phyloP scores from a whole-genome alignment of 495 filamentous ascomycete genomes.

The Daldinia bambusicola region DNA sequence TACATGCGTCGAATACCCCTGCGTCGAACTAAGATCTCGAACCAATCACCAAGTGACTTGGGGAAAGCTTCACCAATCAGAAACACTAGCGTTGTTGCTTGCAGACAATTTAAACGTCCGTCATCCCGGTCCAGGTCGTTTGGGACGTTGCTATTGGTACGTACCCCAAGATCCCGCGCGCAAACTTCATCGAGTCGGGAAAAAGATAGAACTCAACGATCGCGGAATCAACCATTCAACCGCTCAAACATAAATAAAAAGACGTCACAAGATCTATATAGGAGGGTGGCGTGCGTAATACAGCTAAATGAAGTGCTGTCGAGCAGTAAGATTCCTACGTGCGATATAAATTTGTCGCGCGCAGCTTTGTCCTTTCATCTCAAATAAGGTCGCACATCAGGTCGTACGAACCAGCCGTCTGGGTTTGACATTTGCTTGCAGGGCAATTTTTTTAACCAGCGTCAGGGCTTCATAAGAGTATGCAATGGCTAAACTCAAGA shows the following conservation, averaged over 20 bases:
- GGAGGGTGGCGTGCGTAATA: slow-evolving; percentile 1
- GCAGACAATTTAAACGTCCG: slow-evolving; percentile 39
- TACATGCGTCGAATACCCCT: slow-evolving; percentile 22
- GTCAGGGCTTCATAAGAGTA: background rate
- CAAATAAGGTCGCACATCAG: slow-evolving; percentile 7
- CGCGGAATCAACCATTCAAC: background rate
- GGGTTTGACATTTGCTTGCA: slow-evolving; percentile 13
- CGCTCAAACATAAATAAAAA: background rate
- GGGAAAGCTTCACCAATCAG: slow-evolving; percentile 40
- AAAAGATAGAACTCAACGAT: background rate
- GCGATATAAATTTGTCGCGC: slow-evolving; percentile 5
- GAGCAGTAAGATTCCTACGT: background rate
- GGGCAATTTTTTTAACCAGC: background rate
- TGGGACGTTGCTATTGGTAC: slow-evolving; percentile 9
- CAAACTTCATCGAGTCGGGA: background rate
- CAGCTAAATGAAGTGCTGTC: background rate
- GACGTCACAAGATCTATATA: background rate
- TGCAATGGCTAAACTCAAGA: background rate
- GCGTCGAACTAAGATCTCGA: slow-evolving; percentile 13
- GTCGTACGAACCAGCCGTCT: slow-evolving; percentile 24
- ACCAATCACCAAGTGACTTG: slow-evolving; percentile 26
- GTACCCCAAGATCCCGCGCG: slow-evolving; percentile 16
- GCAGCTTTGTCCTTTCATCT: slow-evolving; percentile 34
- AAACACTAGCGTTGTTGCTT: slow-evolving; percentile 45
- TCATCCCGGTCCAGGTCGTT: slow-evolving; percentile 33